Evolutionary conservation across 1,284 basidiomycete genomes (phyloP).

Genomic region (Mycena citricolor): DNA sequence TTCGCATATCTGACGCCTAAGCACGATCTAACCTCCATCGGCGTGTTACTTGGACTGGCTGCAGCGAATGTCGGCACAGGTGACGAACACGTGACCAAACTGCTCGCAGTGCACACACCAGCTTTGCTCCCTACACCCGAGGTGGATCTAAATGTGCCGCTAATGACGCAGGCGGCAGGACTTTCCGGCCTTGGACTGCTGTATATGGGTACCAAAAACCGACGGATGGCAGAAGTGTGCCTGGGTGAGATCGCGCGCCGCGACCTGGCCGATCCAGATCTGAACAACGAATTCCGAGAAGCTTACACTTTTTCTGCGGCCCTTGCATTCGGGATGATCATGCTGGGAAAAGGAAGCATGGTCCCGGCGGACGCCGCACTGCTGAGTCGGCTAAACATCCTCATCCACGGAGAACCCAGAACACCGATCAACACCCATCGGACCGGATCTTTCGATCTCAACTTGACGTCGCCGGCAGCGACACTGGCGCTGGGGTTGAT

Average conservation of each 20-base stretch:
- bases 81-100: constrained; percentile 85
- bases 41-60: constrained; percentile 87
- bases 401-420: constrained; percentile 71
- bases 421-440: constrained; percentile 36
- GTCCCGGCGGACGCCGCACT: constrained; percentile 76
- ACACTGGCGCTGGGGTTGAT: constrained; percentile 89
- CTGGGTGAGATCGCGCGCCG: constrained; percentile 80
- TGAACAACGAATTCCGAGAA: constrained; percentile 84
- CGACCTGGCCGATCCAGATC: constrained; percentile 77
- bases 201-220: constrained; percentile 85
- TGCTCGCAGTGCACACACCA: constrained; percentile 90
- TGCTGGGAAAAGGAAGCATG: constrained; percentile 83
- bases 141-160: constrained; percentile 86
- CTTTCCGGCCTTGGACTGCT: constrained; percentile 88
- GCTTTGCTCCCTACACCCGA: constrained; percentile 86
- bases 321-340: constrained; percentile 92
- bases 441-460: constrained; percentile 65
- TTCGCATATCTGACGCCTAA: constrained; percentile 93
- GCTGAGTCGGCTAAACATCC: constrained; percentile 62
- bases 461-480: constrained; percentile 88
- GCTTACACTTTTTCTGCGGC: constrained; percentile 90
- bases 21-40: constrained; percentile 93
- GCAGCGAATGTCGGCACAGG: constrained; percentile 89
- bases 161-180: constrained; percentile 89
- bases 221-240: constrained; percentile 91